A percentile compares a stretch with the other conserved stretches of the same genome.
These are phyloP conservation scores for Curvularia lunata DNA, from an alignment of 2,329 filamentous ascomycete genomes.

Conservation along the genomic window DNA sequence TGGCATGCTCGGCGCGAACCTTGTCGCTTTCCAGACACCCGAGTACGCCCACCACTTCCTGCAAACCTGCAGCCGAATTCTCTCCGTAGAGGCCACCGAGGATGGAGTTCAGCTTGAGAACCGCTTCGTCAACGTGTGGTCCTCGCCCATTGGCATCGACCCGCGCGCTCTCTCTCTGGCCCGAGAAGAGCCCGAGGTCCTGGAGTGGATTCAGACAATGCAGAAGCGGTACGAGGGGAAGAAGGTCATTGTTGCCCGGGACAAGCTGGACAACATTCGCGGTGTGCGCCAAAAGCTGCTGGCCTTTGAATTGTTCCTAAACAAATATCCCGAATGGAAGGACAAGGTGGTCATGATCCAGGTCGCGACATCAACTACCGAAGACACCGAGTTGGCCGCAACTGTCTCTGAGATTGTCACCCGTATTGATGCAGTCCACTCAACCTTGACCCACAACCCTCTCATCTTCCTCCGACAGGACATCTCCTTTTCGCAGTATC, in stretches of 20 bases:
- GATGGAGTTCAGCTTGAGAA: slow-evolving; percentile 91
- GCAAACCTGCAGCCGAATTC: slow-evolving; percentile 89
- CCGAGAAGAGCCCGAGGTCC: slow-evolving; percentile 74
- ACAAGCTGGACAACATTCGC: slow-evolving; percentile 91
- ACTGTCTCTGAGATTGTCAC: slow-evolving; percentile 93
- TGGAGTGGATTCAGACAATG: slow-evolving; percentile 79
- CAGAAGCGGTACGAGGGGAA: slow-evolving; percentile 86
- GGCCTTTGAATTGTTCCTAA: slow-evolving; percentile 90
- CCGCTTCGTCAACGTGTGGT: slow-evolving; percentile 87
- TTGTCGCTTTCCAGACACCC: slow-evolving; percentile 90
- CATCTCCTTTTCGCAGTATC: slow-evolving; percentile 88
- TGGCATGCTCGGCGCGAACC: slow-evolving; percentile 89
- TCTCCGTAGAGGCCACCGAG: slow-evolving; percentile 87
- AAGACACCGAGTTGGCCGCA: slow-evolving; percentile 85
- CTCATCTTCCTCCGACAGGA: slow-evolving; percentile 95
- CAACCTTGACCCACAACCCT: slow-evolving; percentile 88
- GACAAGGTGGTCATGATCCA: slow-evolving; percentile 90
- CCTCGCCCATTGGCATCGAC: slow-evolving; percentile 89
- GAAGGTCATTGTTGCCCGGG: slow-evolving; percentile 87
- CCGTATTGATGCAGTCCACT: slow-evolving; percentile 89
- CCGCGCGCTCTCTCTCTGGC: slow-evolving; percentile 75
- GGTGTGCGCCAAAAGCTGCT: slow-evolving; percentile 93
- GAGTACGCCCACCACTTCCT: slow-evolving; percentile 95
- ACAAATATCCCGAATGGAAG: slow-evolving; percentile 88
- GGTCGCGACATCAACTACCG: slow-evolving; percentile 87